Conservation (phyloP, 1,284 basidiomycete species). For the Melampsora americana region DNA sequence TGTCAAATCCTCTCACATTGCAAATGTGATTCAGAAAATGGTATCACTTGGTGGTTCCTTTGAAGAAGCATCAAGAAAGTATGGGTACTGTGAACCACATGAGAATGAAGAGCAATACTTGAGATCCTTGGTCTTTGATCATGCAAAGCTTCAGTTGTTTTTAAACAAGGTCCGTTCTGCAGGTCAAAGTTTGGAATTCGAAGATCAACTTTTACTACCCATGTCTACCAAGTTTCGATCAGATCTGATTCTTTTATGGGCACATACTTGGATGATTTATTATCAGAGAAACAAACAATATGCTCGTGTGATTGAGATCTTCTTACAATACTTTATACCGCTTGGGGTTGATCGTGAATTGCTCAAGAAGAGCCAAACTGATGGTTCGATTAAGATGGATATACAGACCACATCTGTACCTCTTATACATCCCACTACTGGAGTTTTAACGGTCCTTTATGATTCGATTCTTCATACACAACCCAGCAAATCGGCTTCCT, state of each 20-base stretch:
- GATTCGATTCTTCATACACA: slow-evolving; percentile 32
- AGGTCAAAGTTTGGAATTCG: background rate
- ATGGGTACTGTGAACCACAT: background rate
- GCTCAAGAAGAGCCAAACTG: background rate
- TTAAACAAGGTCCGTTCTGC: background rate
- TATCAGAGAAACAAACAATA: slow-evolving; percentile 39
- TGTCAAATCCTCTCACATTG: slow-evolving; percentile 38
- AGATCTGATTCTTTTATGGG: slow-evolving; percentile 38
- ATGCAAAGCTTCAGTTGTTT: background rate
- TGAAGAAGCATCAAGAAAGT: background rate
- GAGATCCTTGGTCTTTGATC: slow-evolving; percentile 24
- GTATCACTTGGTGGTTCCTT: background rate
- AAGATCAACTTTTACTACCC: background rate
- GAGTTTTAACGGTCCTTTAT: slow-evolving; percentile 40
- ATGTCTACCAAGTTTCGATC: slow-evolving; percentile 14
- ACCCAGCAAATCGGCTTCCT: slow-evolving; percentile 14
- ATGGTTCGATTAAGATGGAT: background rate
- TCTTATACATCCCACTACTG: slow-evolving; percentile 40
- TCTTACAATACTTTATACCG: slow-evolving; percentile 41
- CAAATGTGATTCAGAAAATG: slow-evolving; percentile 31
- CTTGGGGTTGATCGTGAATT: slow-evolving; percentile 35
- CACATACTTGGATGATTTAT: slow-evolving; percentile 44
- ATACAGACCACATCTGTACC: slow-evolving; percentile 5
- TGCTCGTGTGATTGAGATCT: slow-evolving; percentile 32
- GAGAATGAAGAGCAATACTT: slow-evolving; percentile 36